A percentile compares a stretch with the other conserved stretches of the same genome.
phyloP scores from a whole-genome alignment of 371 early-diverging fungal species.

The Mortierella sp. region DNA sequence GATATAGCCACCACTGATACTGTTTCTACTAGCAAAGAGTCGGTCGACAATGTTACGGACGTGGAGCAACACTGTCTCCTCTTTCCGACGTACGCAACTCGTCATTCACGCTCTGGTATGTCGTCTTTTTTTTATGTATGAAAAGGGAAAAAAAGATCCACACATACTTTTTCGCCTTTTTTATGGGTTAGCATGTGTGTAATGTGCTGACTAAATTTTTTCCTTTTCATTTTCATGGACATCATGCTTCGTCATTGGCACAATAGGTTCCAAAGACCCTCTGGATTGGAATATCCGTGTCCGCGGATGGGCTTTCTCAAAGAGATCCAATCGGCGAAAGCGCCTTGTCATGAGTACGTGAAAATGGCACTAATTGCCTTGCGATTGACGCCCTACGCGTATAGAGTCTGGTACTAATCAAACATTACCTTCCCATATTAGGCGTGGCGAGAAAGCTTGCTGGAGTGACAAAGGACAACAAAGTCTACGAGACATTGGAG shows the following conservation, averaged over 20 bases:
- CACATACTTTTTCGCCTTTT: not conserved
- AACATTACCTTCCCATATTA: not conserved
- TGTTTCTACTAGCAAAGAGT: not conserved
- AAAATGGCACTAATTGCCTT: not conserved
- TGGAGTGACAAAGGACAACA: conserved; percentile 58
- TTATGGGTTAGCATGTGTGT: conserved; percentile 5
- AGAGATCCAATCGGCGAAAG: conserved; percentile 50
- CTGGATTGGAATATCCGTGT: conserved; percentile 56
- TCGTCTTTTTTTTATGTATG: not conserved
- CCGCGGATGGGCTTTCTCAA: conserved; percentile 58
- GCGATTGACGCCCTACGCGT: not conserved
- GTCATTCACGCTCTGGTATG: conserved; percentile 48
- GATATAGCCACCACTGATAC: not conserved
- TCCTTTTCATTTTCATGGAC: not conserved
- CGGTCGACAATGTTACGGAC: conserved; percentile 15
- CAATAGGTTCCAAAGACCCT: conserved; percentile 48
- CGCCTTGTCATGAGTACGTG: conserved; percentile 57
- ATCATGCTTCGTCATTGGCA: not conserved
- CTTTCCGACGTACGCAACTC: conserved; percentile 56
- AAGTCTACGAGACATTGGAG: conserved; percentile 57
- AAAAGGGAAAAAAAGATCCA: not conserved
- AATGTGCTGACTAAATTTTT: conserved; percentile 18
- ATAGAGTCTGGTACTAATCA: not conserved
- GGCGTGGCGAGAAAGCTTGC: conserved; percentile 60
- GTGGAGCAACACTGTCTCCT: conserved; percentile 55